These are phyloP conservation scores for Leccinum fibrillosum DNA, from an alignment of 768 basidiomycete species.

Conservation along the genomic window DNA sequence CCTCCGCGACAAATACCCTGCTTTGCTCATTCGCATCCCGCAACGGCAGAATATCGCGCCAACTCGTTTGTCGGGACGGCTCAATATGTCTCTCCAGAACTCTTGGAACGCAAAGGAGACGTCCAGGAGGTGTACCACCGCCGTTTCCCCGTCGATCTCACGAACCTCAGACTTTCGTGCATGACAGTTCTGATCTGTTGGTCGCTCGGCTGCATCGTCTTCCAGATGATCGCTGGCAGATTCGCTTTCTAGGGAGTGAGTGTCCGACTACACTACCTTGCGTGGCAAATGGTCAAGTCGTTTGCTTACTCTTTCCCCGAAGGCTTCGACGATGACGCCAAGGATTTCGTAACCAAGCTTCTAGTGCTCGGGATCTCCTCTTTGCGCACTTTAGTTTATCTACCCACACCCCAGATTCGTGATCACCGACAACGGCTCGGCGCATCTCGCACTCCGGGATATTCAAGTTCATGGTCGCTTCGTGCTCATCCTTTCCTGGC, in stretches of 20 bases:
- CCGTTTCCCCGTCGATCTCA: background rate
- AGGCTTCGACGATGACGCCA: slow-evolving; percentile 77
- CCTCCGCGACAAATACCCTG: background rate
- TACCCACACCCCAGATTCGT: slow-evolving; percentile 37
- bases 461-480: slow-evolving; percentile 38
- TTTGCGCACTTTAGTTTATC: background rate
- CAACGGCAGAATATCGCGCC: slow-evolving; percentile 45
- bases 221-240: slow-evolving; percentile 49
- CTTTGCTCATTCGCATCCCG: slow-evolving; percentile 8
- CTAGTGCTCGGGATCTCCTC: slow-evolving; percentile 45
- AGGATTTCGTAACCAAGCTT: slow-evolving; percentile 73
- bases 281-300: slow-evolving; percentile 90
- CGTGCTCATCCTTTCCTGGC: slow-evolving; percentile 62
- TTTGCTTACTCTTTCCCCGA: slow-evolving; percentile 86
- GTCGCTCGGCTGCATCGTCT: slow-evolving; percentile 83
- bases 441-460: slow-evolving; percentile 36
- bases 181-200: slow-evolving; percentile 86
- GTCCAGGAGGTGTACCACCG: slow-evolving; percentile 58
- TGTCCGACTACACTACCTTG: slow-evolving; percentile 79
- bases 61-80: slow-evolving; percentile 88
- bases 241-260: slow-evolving; percentile 87
- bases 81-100: slow-evolving; percentile 86
- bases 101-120: slow-evolving; percentile 70
- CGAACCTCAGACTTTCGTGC: background rate
- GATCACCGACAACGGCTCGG: slow-evolving; percentile 63